Percentiles rank a stretch among this genome's conserved stretches.
Conservation (phyloP, 345 rosid species). For the Salix purpurea region DNA sequence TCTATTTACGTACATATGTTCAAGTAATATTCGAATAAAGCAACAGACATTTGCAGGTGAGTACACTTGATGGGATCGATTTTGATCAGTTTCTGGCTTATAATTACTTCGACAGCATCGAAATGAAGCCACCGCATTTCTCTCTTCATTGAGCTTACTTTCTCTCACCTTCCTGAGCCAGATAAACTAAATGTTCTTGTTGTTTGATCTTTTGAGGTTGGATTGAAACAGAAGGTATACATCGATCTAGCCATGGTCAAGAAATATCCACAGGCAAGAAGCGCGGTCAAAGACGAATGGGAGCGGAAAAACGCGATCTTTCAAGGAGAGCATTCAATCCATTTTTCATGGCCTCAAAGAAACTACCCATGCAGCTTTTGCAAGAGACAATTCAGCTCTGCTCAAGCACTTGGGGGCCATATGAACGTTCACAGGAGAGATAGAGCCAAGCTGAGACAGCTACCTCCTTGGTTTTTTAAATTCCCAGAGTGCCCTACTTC, state of each 20-base stretch:
- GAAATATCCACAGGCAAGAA: neutral
- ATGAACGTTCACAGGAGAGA: slow-evolving; percentile 28
- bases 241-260: neutral
- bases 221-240: neutral
- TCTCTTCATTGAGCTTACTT: neutral
- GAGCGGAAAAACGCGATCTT: slow-evolving; percentile 4
- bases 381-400: slow-evolving; percentile 51
- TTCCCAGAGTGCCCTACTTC: neutral
- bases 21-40: slow-evolving; percentile 28
- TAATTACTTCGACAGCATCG: slow-evolving; percentile 4
- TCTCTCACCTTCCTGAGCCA: neutral
- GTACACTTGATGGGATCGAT: slow-evolving; percentile 3
- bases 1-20: slow-evolving; percentile 4
- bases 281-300: neutral
- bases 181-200: neutral
- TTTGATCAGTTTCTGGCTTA: slow-evolving; percentile 12
- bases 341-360: slow-evolving; percentile 44
- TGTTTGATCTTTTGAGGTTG: neutral
- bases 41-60: slow-evolving; percentile 21
- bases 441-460: neutral
- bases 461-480: neutral
- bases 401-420: slow-evolving; percentile 79
- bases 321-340: slow-evolving; percentile 16
- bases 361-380: slow-evolving; percentile 58
- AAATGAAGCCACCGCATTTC: slow-evolving; percentile 5